Evolutionary conservation across 768 basidiomycete species (phyloP), one percentile per base, ranked within the genome.

Genomic region (Holtermanniella nyarrowii): DNA sequence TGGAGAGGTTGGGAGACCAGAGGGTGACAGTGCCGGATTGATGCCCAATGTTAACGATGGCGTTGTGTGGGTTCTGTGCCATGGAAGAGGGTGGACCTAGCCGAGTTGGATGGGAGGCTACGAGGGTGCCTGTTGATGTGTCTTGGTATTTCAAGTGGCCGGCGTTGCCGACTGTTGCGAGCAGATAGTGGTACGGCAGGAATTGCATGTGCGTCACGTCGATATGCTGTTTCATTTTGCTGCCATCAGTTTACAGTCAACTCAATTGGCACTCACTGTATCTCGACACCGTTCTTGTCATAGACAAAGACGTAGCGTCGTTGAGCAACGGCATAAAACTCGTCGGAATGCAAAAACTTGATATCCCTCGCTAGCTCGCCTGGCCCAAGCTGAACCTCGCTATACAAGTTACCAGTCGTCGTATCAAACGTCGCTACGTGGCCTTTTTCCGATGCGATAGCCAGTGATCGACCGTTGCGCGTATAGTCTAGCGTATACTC

Each of bases 81-180:
- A 99, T 86, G 37, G 85, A 79, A 26, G 74, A 77, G 61, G 86
- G 88, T 7, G 84, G 78, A 2, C 95, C 91, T 22, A 93, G 78
- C 65, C 87, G 88, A 7, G 90, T 93, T 20, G 88, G 82, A 70
- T 93, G 88, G 66, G 88, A 83, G 31, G 82, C 80, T 26, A 97
- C 76, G 37, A 95, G 77, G 49, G 82, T 77, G 12, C 95, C 95
- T 0, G 89, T 97, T 3, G 93, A 89, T 0, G 88, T 91, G 66
- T 99, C 95, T 74, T 93, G 89, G 73, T 96, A 99, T 74, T 91
- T 91, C 0, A 97, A 76, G 70, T 82, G 87, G 2, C 95, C 93
- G 13, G 87, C 75, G 63, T 90, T 86, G 5, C 90, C 88, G 14
- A 89, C 77, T 55, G 80, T 83, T 11, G 81, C 87, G 2, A 99